Percentiles rank a stretch among this genome's conserved stretches.
Conservation (phyloP, 2,329 filamentous ascomycete genomes). For the Purpureocillium takamizusanense region DNA sequence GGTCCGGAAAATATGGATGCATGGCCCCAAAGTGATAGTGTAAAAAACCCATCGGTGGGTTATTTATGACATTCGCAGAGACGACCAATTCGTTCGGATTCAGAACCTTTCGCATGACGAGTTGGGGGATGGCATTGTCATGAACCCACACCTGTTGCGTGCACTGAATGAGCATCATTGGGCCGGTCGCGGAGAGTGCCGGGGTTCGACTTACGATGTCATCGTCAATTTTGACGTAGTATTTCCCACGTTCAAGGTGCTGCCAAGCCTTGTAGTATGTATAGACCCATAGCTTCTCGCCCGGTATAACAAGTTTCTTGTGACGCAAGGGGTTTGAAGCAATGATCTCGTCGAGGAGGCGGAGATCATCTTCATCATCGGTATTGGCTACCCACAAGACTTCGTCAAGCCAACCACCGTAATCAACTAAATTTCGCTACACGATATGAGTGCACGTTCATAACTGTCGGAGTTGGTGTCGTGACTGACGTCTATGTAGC, state of each 20-base stretch:
- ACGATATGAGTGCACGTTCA: too few species aligned
- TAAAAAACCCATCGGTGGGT: background rate
- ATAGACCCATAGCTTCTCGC: background rate
- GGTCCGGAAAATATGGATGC: background rate
- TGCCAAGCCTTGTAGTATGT: constrained; percentile 2
- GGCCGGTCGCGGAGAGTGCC: background rate
- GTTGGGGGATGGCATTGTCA: background rate
- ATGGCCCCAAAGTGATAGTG: background rate
- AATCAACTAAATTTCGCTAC: background rate
- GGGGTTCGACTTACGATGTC: background rate
- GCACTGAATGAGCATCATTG: background rate
- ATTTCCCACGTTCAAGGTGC: background rate
- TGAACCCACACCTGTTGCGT: background rate
- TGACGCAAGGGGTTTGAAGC: background rate
- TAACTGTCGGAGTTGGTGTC: too few species aligned
- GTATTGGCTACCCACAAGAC: constrained; percentile 1
- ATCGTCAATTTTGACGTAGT: constrained; percentile 2
- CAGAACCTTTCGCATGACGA: background rate
- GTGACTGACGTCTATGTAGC: background rate
- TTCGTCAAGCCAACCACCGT: constrained; percentile 2
- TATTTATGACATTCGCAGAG: constrained; percentile 1
- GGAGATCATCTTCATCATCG: background rate
- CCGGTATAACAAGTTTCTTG: background rate
- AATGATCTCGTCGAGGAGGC: background rate
- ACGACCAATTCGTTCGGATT: background rate